A percentile compares a stretch with the other conserved stretches of the same genome.
Evolutionary conservation across 1,284 basidiomycete genomes (phyloP).

Genomic region (Moniliophthora roreri): DNA sequence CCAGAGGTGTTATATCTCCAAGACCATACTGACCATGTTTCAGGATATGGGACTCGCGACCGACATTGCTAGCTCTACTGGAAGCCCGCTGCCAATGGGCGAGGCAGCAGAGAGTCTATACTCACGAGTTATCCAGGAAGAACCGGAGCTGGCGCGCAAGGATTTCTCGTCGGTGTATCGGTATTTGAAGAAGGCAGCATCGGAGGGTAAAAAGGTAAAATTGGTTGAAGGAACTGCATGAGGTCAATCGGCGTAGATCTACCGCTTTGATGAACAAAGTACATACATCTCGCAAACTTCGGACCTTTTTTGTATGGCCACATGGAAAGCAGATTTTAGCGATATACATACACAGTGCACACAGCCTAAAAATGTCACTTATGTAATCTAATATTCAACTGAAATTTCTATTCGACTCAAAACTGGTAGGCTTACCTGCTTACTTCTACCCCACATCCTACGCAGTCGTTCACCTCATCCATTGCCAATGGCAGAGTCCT

Average conservation of each 20-base stretch:
- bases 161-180: slow-evolving; percentile 84
- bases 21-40: slow-evolving; percentile 10
- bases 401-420: too few relatives aligned
- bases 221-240: too few relatives aligned
- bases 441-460: slow-evolving; percentile 8
- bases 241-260: too few relatives aligned
- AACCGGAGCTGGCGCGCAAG: slow-evolving; percentile 60
- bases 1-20: slow-evolving; percentile 7
- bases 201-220: slow-evolving; percentile 9
- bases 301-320: too few relatives aligned
- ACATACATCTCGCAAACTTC: too few relatives aligned
- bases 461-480: slow-evolving; percentile 8
- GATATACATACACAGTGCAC: too few relatives aligned
- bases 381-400: too few relatives aligned
- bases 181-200: slow-evolving; percentile 40
- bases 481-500: slow-evolving; percentile 29
- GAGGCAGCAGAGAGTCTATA: slow-evolving; percentile 64
- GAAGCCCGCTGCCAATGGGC: slow-evolving; percentile 63
- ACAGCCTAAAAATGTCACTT: too few relatives aligned
- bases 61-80: slow-evolving; percentile 52
- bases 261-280: too few relatives aligned
- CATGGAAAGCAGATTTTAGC: neutral
- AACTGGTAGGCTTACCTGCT: neutral
- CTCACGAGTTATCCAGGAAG: slow-evolving; percentile 46
- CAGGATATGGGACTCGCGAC: slow-evolving; percentile 83